Evolutionary conservation across 345 rosid genomes (phyloP), one percentile per base, ranked within the genome.

Genomic region (Gossypium rotundifolium): DNA sequence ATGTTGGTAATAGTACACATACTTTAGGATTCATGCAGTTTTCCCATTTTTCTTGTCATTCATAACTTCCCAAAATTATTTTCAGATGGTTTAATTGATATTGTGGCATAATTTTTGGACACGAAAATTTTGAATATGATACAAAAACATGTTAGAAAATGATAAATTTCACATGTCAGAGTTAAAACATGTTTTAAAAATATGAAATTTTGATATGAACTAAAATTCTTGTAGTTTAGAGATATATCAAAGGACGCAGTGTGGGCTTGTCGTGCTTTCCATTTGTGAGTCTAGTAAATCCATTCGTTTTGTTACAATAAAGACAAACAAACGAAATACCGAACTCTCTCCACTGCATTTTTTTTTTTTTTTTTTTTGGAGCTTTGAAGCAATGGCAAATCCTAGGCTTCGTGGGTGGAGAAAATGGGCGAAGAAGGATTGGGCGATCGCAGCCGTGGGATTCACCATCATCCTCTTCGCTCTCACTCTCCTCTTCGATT

Each of bases 381-480:
- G 40, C 40, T 33, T 33, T 33, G 40, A 33, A 33, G 40, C 40
- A 75, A 89, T 89, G 93, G 88, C 78, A 72, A 82, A 77, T 69
- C 76, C 78, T 1, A 75, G 78, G 82, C 66, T 84, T 38, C 80
- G 82, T n/a, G 75, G 84, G 79, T 73, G 85, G 77, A 82, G 81
- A 77, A 84, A 72, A 61, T 84, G 85, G 87, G 65, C 74, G 23
- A 88, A 83, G 72, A 79, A 80, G 51, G 89, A 89, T n/a, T 87
- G 90, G 88, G 85, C 83, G 20, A 74, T 87, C 29, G 84, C 82
- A 22, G 83, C 80, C 45, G 74, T 83, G 2, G 85, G 85, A 63
- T 75, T 73, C 55, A 72, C 84, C 16, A 62, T 81, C 81, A 38
- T 86, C 51, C 38, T 89, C 25, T 80, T 87, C 79, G 66, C 79